phyloP scores from a whole-genome alignment of 352 stramenopile genomes.

The Lagenidium giganteum region DNA sequence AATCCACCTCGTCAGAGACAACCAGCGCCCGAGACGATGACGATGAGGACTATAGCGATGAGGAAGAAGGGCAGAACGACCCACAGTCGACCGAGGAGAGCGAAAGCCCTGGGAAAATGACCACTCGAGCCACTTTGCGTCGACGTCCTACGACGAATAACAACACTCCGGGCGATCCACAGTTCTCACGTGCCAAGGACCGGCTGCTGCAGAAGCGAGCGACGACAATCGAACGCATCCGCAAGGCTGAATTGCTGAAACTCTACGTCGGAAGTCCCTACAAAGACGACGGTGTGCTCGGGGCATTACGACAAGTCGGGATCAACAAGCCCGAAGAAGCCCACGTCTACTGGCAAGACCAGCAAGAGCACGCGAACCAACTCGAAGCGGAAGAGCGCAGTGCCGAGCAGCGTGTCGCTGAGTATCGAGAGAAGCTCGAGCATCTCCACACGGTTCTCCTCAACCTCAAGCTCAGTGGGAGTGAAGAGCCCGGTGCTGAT shows the following conservation, averaged over 20 bases:
- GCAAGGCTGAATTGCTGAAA: slow-evolving; percentile 56
- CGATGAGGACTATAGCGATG: not conserved
- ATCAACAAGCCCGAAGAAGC: slow-evolving; percentile 76
- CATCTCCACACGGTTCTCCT: slow-evolving; percentile 53
- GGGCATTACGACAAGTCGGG: slow-evolving; percentile 63
- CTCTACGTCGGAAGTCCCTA: slow-evolving; percentile 66
- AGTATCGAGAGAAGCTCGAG: slow-evolving; percentile 55
- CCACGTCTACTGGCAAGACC: slow-evolving; percentile 73
- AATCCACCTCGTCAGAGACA: too few species aligned
- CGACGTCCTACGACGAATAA: not conserved
- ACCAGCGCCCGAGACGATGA: not conserved
- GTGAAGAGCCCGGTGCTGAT: slow-evolving; percentile 3
- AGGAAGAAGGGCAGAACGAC: not conserved
- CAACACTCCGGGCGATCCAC: slow-evolving; percentile 20
- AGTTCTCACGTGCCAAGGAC: slow-evolving; percentile 59
- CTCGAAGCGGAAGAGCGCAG: slow-evolving; percentile 57
- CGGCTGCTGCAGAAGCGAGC: slow-evolving; percentile 78
- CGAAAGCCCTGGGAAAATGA: not conserved
- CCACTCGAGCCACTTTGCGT: not conserved
- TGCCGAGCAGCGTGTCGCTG: slow-evolving; percentile 51
- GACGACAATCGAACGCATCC: slow-evolving; percentile 42
- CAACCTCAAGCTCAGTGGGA: slow-evolving; percentile 68
- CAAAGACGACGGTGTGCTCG: slow-evolving; percentile 71
- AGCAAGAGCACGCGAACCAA: slow-evolving; percentile 65
- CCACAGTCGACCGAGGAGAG: not conserved